A percentile compares a stretch with the other conserved stretches of the same genome.
Conservation (phyloP, 495 filamentous ascomycete species). For the Podospora comata region DNA sequence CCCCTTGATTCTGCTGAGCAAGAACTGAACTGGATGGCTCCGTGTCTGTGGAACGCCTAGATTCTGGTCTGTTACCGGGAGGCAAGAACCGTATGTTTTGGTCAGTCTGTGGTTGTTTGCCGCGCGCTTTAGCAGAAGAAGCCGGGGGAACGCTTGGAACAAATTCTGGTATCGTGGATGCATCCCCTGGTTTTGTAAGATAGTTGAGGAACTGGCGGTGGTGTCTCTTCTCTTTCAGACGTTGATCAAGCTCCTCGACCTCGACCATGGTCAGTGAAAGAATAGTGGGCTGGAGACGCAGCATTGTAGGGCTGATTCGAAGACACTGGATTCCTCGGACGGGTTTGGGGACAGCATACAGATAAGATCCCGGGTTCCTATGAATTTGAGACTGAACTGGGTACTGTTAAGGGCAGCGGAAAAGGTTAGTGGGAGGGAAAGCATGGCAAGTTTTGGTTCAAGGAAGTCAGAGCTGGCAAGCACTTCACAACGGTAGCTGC, state of each 20-base stretch:
- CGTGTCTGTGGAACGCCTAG: neutral
- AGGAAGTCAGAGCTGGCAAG: neutral
- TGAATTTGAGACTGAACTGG: neutral
- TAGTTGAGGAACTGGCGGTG: constrained; percentile 35
- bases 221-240: constrained; percentile 19
- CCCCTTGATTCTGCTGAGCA: constrained; percentile 8
- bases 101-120: neutral
- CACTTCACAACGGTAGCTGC: neutral
- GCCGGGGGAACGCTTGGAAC: neutral
- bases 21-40: neutral
- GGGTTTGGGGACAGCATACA: neutral
- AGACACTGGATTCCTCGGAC: neutral
- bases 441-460: neutral
- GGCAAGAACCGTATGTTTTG: neutral
- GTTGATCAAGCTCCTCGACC: constrained; percentile 46
- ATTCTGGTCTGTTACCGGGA: neutral
- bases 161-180: neutral
- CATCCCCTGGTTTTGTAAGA: constrained; percentile 27
- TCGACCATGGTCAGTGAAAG: constrained; percentile 55
- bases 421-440: neutral
- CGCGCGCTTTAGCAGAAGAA: neutral
- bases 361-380: neutral
- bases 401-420: no score
- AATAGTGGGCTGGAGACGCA: constrained; percentile 52
- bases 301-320: constrained; percentile 39